Conservation (phyloP, 1,284 basidiomycete species). For the Wolfiporia cocos region DNA sequence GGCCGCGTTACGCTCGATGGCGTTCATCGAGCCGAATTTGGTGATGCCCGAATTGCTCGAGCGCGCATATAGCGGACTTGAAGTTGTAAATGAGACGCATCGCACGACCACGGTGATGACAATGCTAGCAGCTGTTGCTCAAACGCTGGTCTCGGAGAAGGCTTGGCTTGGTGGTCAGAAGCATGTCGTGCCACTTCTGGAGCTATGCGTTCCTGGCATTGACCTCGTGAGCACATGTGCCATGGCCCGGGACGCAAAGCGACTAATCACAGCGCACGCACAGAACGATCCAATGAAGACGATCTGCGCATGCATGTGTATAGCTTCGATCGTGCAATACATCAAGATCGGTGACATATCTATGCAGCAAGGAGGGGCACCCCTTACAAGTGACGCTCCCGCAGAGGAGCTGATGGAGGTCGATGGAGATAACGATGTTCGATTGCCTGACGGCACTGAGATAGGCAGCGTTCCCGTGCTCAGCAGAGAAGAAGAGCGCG, state of each 20-base stretch:
- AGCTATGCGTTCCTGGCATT: constrained; percentile 88
- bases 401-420: constrained; percentile 51
- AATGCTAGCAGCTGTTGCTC: constrained; percentile 77
- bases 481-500: constrained; percentile 67
- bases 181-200: constrained; percentile 84
- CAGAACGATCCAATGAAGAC: constrained; percentile 95
- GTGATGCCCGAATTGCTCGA: constrained; percentile 94
- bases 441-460: constrained; percentile 52
- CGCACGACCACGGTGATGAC: constrained; percentile 88
- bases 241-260: too few relatives aligned
- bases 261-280: too few relatives aligned
- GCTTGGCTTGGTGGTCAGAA: constrained; percentile 86
- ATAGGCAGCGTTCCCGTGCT: constrained; percentile 42
- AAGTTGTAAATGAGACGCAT: constrained; percentile 93
- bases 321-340: constrained; percentile 72
- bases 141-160: constrained; percentile 74
- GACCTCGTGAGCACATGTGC: constrained; percentile 62
- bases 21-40: constrained; percentile 79
- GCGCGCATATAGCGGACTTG: constrained; percentile 86
- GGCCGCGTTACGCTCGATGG: constrained; percentile 65
- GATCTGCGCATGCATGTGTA: constrained; percentile 74
- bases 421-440: constrained; percentile 34
- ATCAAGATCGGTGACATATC: constrained; percentile 82
- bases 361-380: constrained; percentile 46
- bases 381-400: constrained; percentile 45